phyloP scores from a whole-genome alignment of 2,329 filamentous ascomycete species.

The Fusarium euwallaceae region DNA sequence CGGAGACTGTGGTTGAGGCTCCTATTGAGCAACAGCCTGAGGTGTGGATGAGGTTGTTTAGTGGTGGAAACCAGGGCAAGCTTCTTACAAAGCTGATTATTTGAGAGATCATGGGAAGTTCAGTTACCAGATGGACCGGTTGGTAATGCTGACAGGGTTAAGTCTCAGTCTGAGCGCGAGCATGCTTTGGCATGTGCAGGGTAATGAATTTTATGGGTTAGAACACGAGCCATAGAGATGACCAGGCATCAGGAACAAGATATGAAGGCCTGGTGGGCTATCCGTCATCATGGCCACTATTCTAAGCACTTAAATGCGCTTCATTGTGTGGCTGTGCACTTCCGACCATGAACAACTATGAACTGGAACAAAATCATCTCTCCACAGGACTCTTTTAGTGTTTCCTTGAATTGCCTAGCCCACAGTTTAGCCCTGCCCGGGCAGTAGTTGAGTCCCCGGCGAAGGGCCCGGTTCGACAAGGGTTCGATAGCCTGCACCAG shows the following conservation, averaged over 20 bases:
- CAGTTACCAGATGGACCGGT: too few relatives aligned
- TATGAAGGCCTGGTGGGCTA: too few relatives aligned
- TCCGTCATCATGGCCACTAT: not conserved
- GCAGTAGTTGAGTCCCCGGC: not conserved
- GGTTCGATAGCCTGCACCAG: not conserved
- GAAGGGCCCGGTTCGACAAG: not conserved
- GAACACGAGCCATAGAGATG: too few relatives aligned
- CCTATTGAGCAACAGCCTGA: conserved; percentile 46
- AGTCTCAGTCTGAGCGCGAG: too few relatives aligned
- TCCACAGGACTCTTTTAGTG: not conserved
- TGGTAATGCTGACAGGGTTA: too few relatives aligned
- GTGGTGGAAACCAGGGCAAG: conserved; percentile 47
- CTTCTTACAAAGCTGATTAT: conserved; percentile 46
- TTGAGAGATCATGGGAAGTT: conserved; percentile 3
- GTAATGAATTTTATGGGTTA: too few relatives aligned
- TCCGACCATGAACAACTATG: not conserved
- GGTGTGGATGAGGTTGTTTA: conserved; percentile 46
- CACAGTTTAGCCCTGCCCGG: not conserved
- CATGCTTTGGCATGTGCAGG: too few relatives aligned
- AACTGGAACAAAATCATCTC: not conserved
- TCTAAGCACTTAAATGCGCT: not conserved
- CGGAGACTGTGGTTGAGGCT: conserved; percentile 45
- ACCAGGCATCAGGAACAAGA: too few relatives aligned
- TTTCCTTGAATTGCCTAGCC: not conserved
- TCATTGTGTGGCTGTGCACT: not conserved